These are phyloP conservation scores for Solanum pinnatisectum DNA, from an alignment of 257 asterid genomes.

Conservation along the genomic window DNA sequence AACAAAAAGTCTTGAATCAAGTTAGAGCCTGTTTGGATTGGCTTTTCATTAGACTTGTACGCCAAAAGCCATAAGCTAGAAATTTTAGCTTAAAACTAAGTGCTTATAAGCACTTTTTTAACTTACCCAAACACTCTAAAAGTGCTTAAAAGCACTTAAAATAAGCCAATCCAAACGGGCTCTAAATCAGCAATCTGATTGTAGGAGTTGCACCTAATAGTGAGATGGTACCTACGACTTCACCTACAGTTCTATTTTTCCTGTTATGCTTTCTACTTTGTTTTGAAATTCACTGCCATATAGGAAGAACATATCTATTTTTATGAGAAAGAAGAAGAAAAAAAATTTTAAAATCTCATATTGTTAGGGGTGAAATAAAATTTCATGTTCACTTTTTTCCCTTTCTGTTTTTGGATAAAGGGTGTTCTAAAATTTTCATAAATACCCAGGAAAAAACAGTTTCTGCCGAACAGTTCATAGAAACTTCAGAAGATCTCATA, in stretches of 20 bases:
- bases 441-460: background rate
- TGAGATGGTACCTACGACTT: background rate
- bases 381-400: background rate
- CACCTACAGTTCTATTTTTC: background rate
- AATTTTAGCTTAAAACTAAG: background rate
- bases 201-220: background rate
- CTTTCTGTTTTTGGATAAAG: background rate
- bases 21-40: background rate
- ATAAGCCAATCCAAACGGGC: background rate
- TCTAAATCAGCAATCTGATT: background rate
- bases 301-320: background rate
- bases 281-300: background rate
- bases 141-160: background rate
- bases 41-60: background rate
- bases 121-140: background rate
- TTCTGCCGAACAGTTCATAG: background rate
- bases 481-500: slow-evolving; percentile 1
- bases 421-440: background rate
- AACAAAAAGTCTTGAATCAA: background rate
- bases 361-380: background rate
- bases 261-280: background rate
- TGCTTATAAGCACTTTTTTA: background rate
- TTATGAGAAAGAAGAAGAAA: background rate
- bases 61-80: background rate
- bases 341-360: background rate